phyloP scores from a whole-genome alignment of 2,329 filamentous ascomycete species.

The Cryphonectria radicalis region DNA sequence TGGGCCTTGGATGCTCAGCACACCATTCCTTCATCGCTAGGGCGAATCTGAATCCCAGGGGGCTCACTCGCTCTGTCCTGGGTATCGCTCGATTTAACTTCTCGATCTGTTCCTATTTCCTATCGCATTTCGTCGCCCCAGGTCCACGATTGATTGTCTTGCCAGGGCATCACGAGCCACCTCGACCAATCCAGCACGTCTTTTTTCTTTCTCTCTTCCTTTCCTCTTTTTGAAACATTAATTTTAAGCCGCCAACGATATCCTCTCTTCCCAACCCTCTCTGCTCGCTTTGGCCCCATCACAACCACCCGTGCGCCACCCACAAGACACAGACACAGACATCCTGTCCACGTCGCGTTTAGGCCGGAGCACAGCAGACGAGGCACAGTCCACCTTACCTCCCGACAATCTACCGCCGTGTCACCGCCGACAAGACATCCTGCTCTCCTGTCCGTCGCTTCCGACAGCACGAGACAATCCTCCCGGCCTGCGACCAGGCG shows the following conservation, averaged over 20 bases:
- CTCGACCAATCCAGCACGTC: not conserved
- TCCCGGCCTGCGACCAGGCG: constrained; percentile 2
- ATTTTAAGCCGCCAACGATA: not conserved
- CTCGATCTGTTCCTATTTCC: constrained; percentile 9
- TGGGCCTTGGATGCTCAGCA: constrained; percentile 8
- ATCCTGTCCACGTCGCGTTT: not conserved
- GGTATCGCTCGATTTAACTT: not conserved
- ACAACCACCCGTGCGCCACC: constrained; percentile 12
- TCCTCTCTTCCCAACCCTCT: not conserved
- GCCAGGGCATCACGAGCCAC: constrained; percentile 8
- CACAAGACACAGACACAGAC: constrained; percentile 11
- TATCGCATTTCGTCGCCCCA: not conserved
- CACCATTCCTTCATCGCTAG: constrained; percentile 11
- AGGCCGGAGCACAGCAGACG: constrained; percentile 8
- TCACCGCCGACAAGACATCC: constrained; percentile 6
- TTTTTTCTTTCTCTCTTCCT: not conserved
- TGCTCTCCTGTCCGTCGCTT: not conserved
- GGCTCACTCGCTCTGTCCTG: constrained; percentile 2
- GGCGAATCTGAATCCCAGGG: constrained; percentile 7
- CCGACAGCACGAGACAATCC: constrained; percentile 1
- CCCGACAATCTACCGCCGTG: constrained; percentile 18
- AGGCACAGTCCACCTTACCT: constrained; percentile 15
- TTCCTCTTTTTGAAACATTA: not conserved
- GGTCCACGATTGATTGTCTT: not conserved
- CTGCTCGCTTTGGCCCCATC: not conserved